Base-by-base conservation (phyloP, 2,329 filamentous ascomycete genomes). In the Byssoonygena ceratinophila region DNA sequence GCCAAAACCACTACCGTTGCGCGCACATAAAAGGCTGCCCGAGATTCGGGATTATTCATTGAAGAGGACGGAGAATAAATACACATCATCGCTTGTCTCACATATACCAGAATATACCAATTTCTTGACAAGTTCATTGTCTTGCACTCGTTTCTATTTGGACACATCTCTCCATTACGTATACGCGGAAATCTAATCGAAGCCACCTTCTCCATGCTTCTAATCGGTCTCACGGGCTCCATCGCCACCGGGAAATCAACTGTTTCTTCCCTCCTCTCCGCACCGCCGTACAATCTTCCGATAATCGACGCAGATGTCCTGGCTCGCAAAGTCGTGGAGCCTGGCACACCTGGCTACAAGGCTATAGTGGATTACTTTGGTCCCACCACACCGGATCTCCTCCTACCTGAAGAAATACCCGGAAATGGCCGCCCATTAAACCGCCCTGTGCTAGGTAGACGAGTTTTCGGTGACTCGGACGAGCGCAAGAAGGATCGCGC, bases 191-290 rank as follows among this genome's bases (percentile, higher is more conserved):
- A 41, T 32, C 18, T 40, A n/a, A 29, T 29, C 16, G 29, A 11
- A 25, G 32, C 6, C 22, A 20, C 27, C n/a, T 20, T 23, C 40
- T 40, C 22, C n/a, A 97, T 97, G 92, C 80, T 97, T 46, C 82
- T 98, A 63, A 89, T 98, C 62, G 92, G 92, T 53, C 81, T 98
- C 23, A 98, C 92, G 7, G 92, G 92, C 66, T 95, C 90, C 56
- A 97, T 98, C 66, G 92, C 92, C 55, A 98, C 92, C 4, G 92
- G 92, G 68, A 98, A 98, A 79, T 95, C 91, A 43, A 98, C 91
- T 59, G 89, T 96, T 52, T 95, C 92, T 25, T 76, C 78, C 36
- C 78, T 95, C 60, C 85, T 98, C 62, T 81, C 85, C 47, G 76
- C 80, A 3, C 75, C 86, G 4, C 92, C 91, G 0, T 86, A 96